phyloP scores from a whole-genome alignment of 2,329 filamentous ascomycete genomes.

The Coniosporium tulheliwenetii region DNA sequence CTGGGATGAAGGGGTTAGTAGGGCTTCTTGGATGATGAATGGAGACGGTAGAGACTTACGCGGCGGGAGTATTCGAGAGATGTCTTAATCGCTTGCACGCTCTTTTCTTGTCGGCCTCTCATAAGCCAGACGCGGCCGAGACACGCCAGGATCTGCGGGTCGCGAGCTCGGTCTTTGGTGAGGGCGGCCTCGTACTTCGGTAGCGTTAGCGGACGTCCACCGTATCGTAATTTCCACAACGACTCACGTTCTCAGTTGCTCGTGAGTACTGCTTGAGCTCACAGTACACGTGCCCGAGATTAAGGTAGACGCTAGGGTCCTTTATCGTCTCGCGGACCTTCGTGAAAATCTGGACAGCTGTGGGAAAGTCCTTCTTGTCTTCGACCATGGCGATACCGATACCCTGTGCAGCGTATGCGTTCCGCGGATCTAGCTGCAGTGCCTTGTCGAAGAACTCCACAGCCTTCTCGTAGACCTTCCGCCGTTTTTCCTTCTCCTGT shows the following conservation, averaged over 20 bases:
- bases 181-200: constrained; percentile 67
- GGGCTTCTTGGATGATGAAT: constrained; percentile 3
- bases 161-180: constrained; percentile 61
- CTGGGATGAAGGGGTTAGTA: constrained; percentile 20
- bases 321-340: constrained; percentile 83
- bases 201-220: not conserved
- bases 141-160: constrained; percentile 68
- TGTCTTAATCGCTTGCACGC: constrained; percentile 44
- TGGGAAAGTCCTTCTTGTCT: constrained; percentile 77
- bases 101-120: constrained; percentile 56
- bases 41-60: constrained; percentile 25
- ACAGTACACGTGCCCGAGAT: constrained; percentile 82
- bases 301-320: constrained; percentile 78
- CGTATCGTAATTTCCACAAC: not conserved
- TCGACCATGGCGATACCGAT: constrained; percentile 89
- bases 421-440: constrained; percentile 82
- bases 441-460: constrained; percentile 99
- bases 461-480: constrained; percentile 72
- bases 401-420: constrained; percentile 91
- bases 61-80: constrained; percentile 47
- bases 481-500: constrained; percentile 77
- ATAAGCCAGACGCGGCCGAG: constrained; percentile 78
- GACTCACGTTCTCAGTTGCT: constrained; percentile 62
- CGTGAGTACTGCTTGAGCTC: constrained; percentile 83
- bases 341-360: constrained; percentile 73